Evolutionary conservation across 345 rosid genomes (phyloP), one percentile per base, ranked within the genome.

Genomic region (Hibiscus mutabilis): DNA sequence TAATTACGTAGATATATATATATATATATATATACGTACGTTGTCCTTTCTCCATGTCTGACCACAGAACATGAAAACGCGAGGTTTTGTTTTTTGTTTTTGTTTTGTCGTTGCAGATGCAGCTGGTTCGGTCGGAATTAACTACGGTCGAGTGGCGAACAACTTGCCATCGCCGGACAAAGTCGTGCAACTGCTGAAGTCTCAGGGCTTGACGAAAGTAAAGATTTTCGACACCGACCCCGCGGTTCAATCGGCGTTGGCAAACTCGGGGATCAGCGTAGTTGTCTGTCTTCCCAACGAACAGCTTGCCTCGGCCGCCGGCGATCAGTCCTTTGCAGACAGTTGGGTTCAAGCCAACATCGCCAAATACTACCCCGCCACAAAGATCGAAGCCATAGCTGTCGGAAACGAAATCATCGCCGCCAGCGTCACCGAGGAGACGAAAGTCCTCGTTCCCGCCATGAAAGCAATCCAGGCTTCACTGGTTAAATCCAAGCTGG

Each of bases 341-440:
- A 68, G 40, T 4, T 95, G 99, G 99, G 96, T 95, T 14, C 81
- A 89, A 68, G 64, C 84, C 56, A 92, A 84, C 79, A 77, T 95
- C 24, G 71, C 82, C 22, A 79, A 83, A 2, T 87, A 81, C 82
- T 76, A 79, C 40, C 98, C 96, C 0, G 72, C 82, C 19, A 87
- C 97, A 16, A 61, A 79, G 37, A 89, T 95, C 51, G 92, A 85
- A 82, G 91, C 96, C 44, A 83, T 95, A 61, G 93, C 97, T 1
- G 90, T 95, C 0, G 99, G 99, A 0, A 95, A 95, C 67, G 99
- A 95, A 72, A 96, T 92, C 1, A 92, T 95, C 68, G 97, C 78
- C 53, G 97, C 24, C 24, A 19, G 88, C 71, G 88, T 91, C 0
- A 82, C 80, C 2, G 87, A 91, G 84, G 90, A 87, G 5, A 91